phyloP scores from a whole-genome alignment of 2,329 filamentous ascomycete species.

The Fusarium devonianum region DNA sequence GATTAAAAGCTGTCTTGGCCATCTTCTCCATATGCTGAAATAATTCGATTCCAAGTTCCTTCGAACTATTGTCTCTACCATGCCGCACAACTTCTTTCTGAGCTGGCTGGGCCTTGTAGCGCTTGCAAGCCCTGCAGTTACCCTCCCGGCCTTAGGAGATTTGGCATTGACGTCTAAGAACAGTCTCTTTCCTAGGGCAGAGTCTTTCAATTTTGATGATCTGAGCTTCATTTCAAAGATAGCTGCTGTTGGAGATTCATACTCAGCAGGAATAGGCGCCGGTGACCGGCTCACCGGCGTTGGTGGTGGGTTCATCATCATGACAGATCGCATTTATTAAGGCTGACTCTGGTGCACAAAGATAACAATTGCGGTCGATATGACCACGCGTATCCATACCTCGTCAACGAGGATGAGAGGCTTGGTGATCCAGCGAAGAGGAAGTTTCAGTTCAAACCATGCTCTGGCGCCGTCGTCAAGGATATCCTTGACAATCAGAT shows the following conservation, averaged over 20 bases:
- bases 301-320: neutral
- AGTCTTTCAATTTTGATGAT: neutral
- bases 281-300: constrained; percentile 3
- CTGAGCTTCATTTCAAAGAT: neutral
- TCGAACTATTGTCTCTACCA: too few relatives aligned
- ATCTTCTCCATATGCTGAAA: too few relatives aligned
- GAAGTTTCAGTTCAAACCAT: constrained; percentile 26
- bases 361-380: constrained; percentile 23
- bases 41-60: too few relatives aligned
- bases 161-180: neutral
- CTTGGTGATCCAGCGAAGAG: constrained; percentile 13
- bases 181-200: neutral
- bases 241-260: constrained; percentile 22
- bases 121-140: neutral
- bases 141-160: neutral
- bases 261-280: constrained; percentile 26
- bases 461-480: constrained; percentile 18
- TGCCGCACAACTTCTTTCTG: neutral
- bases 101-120: neutral
- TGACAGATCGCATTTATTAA: too few relatives aligned
- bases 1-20: neutral
- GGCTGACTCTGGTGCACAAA: too few relatives aligned
- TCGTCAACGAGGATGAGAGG: constrained; percentile 17
- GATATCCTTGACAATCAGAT: constrained; percentile 25
- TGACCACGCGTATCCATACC: constrained; percentile 17